Conservation (phyloP, 805 yeast species). For the Pichia eremophila region DNA sequence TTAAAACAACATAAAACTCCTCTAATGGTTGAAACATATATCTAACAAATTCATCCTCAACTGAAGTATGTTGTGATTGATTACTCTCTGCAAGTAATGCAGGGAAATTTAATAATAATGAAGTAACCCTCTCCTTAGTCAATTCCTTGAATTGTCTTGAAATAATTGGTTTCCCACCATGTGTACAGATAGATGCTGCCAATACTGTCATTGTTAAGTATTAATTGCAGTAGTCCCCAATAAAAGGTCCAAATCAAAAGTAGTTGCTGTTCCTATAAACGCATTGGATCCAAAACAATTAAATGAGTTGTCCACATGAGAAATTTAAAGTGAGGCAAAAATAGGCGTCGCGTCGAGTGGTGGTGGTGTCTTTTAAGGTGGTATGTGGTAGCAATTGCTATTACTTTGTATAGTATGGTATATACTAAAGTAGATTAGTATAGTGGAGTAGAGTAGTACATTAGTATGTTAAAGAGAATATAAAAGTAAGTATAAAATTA, state of each 20-base stretch:
- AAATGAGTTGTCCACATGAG: no score
- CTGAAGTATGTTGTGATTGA: conserved; percentile 80
- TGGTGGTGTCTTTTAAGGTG: no score
- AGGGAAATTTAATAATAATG: conserved; percentile 79
- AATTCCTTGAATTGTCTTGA: conserved; percentile 89
- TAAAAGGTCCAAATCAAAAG: background rate
- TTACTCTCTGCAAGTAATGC: conserved; percentile 58
- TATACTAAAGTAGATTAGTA: no score
- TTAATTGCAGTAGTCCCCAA: background rate
- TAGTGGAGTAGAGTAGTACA: no score
- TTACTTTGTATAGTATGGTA: no score
- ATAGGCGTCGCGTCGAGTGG: no score
- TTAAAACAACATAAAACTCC: conserved; percentile 80
- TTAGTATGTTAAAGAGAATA: no score
- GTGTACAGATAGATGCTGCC: conserved; percentile 92
- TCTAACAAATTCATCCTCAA: conserved; percentile 85
- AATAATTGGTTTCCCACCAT: conserved; percentile 84
- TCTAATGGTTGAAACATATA: conserved; percentile 95
- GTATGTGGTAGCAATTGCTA: no score
- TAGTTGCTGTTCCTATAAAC: no score
- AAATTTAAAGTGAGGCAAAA: no score
- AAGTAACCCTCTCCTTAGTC: conserved; percentile 75
- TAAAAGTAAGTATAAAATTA: no score
- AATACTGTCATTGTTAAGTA: conserved; percentile 51
- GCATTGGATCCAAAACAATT: no score